Evolutionary conservation across 2,329 filamentous ascomycete species (phyloP).

Genomic region (Chaetomium sp.): DNA sequence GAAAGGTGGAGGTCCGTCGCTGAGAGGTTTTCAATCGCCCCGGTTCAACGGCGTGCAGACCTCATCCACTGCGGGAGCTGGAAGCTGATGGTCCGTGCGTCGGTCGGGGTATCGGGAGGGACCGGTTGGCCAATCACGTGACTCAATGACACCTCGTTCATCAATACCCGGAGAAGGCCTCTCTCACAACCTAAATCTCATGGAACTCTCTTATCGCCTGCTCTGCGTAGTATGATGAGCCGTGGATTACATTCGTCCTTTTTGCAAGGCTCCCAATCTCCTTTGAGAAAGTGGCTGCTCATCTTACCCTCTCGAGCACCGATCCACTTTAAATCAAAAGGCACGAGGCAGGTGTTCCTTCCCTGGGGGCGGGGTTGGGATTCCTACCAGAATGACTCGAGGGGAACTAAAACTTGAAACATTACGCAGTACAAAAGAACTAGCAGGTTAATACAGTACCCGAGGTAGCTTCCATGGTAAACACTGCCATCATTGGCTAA

Average conservation of each 20-base stretch:
- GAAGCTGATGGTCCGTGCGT: conserved; percentile 26
- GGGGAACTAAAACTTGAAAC: conserved; percentile 11
- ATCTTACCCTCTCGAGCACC: too few species aligned
- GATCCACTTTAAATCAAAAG: neutral
- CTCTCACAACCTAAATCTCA: too few species aligned
- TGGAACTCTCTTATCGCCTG: too few species aligned
- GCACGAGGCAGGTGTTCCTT: neutral
- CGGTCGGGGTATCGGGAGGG: conserved; percentile 25
- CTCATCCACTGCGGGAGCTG: conserved; percentile 23
- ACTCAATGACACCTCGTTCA: neutral
- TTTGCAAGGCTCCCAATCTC: too few species aligned
- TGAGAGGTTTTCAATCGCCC: conserved; percentile 48
- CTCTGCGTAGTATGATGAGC: too few species aligned
- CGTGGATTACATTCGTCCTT: too few species aligned
- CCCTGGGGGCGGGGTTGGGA: neutral
- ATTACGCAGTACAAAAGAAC: neutral
- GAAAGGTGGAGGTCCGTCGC: conserved; percentile 38
- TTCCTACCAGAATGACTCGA: conserved; percentile 6
- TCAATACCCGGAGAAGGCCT: too few species aligned
- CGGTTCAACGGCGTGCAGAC: conserved; percentile 30
- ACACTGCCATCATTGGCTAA: too few species aligned
- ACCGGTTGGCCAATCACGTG: conserved; percentile 35
- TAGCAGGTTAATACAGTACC: too few species aligned
- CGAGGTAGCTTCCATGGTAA: too few species aligned
- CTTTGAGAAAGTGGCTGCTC: too few species aligned